Conservation (phyloP, 495 filamentous ascomycete species). For the Neurospora intermedia region DNA sequence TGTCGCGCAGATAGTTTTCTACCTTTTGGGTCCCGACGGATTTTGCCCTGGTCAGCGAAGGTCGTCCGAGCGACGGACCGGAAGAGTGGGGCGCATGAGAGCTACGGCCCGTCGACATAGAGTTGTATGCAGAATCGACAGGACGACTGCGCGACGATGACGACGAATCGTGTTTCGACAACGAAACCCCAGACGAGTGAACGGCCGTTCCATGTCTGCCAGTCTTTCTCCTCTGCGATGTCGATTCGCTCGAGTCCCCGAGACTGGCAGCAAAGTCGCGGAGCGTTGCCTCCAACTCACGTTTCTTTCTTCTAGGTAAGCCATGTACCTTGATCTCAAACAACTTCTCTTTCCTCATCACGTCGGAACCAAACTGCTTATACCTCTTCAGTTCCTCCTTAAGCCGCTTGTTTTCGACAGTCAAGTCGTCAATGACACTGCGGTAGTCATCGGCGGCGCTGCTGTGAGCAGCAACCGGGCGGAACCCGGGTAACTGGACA, state of each 20-base stretch:
- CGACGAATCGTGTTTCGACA: conserved; percentile 36
- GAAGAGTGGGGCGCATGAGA: conserved; percentile 25
- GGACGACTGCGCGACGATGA: conserved; percentile 44
- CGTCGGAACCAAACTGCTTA: conserved; percentile 48
- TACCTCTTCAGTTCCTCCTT: conserved; percentile 59
- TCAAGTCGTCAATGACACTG: conserved; percentile 63
- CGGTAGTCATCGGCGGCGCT: conserved; percentile 49
- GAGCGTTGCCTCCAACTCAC: conserved; percentile 61
- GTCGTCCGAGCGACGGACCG: conserved; percentile 16
- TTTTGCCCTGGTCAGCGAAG: conserved; percentile 14
- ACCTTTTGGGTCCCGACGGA: conserved; percentile 38
- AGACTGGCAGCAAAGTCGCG: conserved; percentile 52
- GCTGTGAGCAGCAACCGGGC: conserved; percentile 28
- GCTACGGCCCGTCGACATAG: conserved; percentile 47
- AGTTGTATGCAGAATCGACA: conserved; percentile 65
- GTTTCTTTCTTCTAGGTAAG: conserved; percentile 52
- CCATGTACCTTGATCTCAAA: conserved; percentile 70
- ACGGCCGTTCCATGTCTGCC: conserved; percentile 22
- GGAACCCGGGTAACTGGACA: conserved; percentile 5
- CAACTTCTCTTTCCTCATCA: conserved; percentile 52
- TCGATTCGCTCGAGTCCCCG: conserved; percentile 31
- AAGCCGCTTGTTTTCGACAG: conserved; percentile 58
- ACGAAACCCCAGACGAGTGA: conserved; percentile 19
- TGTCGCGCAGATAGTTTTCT: conserved; percentile 49
- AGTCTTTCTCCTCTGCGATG: conserved; percentile 20